Evolutionary conservation across 148 eudicot genomes (phyloP), one percentile per base, ranked within the genome.

Genomic region (Nepenthes mirabilis): DNA sequence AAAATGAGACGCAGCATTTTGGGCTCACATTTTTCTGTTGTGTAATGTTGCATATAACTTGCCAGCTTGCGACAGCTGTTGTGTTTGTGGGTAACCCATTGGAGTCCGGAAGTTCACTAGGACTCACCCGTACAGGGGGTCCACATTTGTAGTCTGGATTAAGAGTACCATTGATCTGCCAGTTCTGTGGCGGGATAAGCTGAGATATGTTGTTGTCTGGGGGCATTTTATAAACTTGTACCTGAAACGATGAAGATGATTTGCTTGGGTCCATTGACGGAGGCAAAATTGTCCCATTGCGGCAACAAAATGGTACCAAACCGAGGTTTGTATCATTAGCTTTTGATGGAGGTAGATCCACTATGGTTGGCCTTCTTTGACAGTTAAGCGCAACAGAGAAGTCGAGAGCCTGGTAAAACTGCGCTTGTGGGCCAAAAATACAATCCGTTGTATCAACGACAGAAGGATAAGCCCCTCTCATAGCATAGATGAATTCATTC

Each of bases 251-350:
- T 1, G 93, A 83, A 52, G 48, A 57, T 0, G 93, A 80, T 67
- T 78, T 64, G 64, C 72, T 74, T 8, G 78, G 79, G 65, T 86
- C 86, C 93, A 86, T 86, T 7, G 63, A 65, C 0, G 80, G 63
- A 0, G 93, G 93, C 62, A 86, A 73, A 57, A 86, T 78, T 1
- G 88, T 83, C 65, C 93, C 93, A 57, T 86, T 86, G 9, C 93
- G 74, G 48, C 93, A 86, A 63, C 93, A 86, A 58, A 64, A 72
- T 0, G 88, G 83, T 11, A 83, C 14, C 65, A 56, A 63, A 23
- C 93, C 88, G 1, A 83, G 67, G 3, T 36, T 68, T 9, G 83
- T 52, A 62, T 86, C 79, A 43, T 86, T 82, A 47, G 85, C 78
- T 53, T 61, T 80, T 34, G 77, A 67, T 6, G 72, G 68, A n/a